Evolutionary conservation across 495 filamentous ascomycete genomes (phyloP), one percentile per base, ranked within the genome.

Genomic region (Penicillium longicatenatum): DNA sequence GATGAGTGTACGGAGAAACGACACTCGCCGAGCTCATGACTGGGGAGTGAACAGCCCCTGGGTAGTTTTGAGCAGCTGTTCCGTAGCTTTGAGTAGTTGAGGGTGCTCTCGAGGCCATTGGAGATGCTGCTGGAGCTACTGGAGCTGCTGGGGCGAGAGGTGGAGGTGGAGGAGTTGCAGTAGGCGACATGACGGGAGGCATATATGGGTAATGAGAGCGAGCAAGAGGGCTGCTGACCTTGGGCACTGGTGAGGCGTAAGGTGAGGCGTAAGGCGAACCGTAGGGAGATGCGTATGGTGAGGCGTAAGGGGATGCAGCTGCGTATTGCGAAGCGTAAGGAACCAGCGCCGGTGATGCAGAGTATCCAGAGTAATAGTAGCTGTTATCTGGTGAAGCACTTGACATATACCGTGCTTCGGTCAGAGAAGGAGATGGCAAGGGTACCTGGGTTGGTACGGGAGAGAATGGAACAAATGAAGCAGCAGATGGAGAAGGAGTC

Each of bases 161-260:
- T 30, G 52, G n/a, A n/a, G n/a, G 41, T 33, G 57, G 61, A 30
- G 70, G 67, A 22, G 66, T 71, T 52, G 65, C 67, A 21, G 69
- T 71, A 10, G 75, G 73, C 26, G 75, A 75, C 69, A 77, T 74
- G 59, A 59, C 58, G 7, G 75, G 75, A 24, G 77, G 72, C 43
- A 67, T 70, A 59, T 77, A 73, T 24, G 66, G 62, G 33, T 66
- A 67, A 59, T 76, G 74, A n/a, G 68, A 63, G 33, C 68, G 71
- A 48, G 73, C 71, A 24, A 76, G 68, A 37, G 73, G 72, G 37
- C 71, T 77, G 68, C 68, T 75, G 46, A 70, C 59, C 64, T 75
- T 76, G 35, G 73, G 70, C 6, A 71, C 49, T 4, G 73, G 72
- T 4, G 71, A 73, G 42, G 64, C 65, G 56, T 70, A 67, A 41